A percentile compares a stretch with the other conserved stretches of the same genome.
These are phyloP conservation scores for Orbilia javanica DNA, from an alignment of 2,329 filamentous ascomycete species.

Conservation along the genomic window DNA sequence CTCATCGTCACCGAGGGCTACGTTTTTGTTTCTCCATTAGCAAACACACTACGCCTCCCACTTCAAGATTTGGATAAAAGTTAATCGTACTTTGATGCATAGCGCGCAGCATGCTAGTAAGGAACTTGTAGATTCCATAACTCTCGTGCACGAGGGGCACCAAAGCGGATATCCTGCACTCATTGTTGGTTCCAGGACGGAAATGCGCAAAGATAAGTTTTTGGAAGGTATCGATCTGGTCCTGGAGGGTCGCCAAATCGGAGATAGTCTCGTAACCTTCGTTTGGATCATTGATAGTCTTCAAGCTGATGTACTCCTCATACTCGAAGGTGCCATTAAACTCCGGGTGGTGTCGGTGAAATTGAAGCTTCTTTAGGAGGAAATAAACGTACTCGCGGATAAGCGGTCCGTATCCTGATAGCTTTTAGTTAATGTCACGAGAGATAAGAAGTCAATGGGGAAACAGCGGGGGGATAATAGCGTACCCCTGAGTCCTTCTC, in stretches of 20 bases:
- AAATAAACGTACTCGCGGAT: conserved; percentile 98
- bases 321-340: conserved; percentile 99
- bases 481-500: conserved; percentile 83
- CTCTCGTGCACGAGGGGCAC: conserved; percentile 96
- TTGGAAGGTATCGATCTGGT: conserved; percentile 98
- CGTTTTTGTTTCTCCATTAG: conserved; percentile 59
- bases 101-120: conserved; percentile 97
- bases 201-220: conserved; percentile 99
- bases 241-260: conserved; percentile 95
- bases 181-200: conserved; percentile 89
- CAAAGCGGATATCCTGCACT: conserved; percentile 93
- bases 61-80: neutral
- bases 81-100: conserved; percentile 93
- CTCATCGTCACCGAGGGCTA: conserved; percentile 91
- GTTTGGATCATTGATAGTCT: conserved; percentile 98
- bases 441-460: neutral
- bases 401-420: conserved; percentile 81
- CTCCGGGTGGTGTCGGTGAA: conserved; percentile 95
- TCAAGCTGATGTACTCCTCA: conserved; percentile 97
- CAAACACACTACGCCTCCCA: conserved; percentile 11
- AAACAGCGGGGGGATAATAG: neutral
- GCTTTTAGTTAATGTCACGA: neutral
- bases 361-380: conserved; percentile 91
- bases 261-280: conserved; percentile 97
- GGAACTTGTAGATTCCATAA: conserved; percentile 99